A percentile compares a stretch with the other conserved stretches of the same genome.
phyloP scores from a whole-genome alignment of 495 filamentous ascomycete species.

The Penicillium longicatenatum region DNA sequence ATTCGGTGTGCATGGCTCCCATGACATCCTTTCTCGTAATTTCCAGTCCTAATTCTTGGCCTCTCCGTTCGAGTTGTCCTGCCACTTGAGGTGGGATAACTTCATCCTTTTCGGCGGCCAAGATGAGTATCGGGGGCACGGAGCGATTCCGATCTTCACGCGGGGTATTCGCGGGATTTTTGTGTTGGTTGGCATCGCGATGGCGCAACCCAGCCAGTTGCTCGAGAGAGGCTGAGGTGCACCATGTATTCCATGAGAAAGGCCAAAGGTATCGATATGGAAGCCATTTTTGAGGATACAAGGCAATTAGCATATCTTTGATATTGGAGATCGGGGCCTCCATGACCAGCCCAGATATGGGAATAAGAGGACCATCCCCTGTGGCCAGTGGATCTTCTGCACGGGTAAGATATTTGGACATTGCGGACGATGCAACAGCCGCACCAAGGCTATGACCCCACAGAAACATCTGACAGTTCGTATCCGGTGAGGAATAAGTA shows the following conservation, averaged over 20 bases:
- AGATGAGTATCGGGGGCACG: slow-evolving; percentile 51
- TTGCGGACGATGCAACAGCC: slow-evolving; percentile 52
- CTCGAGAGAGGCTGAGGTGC: slow-evolving; percentile 38
- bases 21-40: slow-evolving; percentile 37
- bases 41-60: slow-evolving; percentile 30
- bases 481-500: slow-evolving; percentile 32
- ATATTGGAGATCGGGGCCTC: slow-evolving; percentile 79
- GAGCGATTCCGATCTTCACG: background rate
- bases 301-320: slow-evolving; percentile 66
- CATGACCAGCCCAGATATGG: slow-evolving; percentile 58
- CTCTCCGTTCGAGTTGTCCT: slow-evolving; percentile 45
- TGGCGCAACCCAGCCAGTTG: slow-evolving; percentile 34
- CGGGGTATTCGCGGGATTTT: background rate
- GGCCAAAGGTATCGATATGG: slow-evolving; percentile 67
- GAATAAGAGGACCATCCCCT: slow-evolving; percentile 13
- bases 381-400: slow-evolving; percentile 19
- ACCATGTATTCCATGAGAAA: slow-evolving; percentile 59
- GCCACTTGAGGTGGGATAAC: slow-evolving; percentile 63
- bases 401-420: slow-evolving; percentile 45
- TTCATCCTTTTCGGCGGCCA: slow-evolving; percentile 68
- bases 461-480: slow-evolving; percentile 55
- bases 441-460: slow-evolving; percentile 83
- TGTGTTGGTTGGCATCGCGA: background rate
- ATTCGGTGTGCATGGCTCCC: slow-evolving; percentile 58
- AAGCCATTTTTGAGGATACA: slow-evolving; percentile 84